Percentiles rank a stretch among this genome's conserved stretches.
Evolutionary conservation across 2,329 filamentous ascomycete genomes (phyloP).

Genomic region (Aspergillus costaricaensis): DNA sequence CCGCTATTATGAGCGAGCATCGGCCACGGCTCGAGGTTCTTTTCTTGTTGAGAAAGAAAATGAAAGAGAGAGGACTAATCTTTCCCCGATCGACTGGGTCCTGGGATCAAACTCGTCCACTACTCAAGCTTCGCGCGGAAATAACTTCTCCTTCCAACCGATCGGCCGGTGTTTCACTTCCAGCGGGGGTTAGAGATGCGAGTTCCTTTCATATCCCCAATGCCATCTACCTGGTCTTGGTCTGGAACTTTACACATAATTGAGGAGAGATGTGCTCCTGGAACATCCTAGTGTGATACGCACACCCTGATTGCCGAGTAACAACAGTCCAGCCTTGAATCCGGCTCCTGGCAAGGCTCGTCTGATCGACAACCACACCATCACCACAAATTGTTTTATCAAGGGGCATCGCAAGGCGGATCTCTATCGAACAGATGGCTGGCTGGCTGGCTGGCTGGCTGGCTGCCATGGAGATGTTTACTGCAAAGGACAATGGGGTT

Average conservation of each 20-base stretch:
- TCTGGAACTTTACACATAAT: not conserved
- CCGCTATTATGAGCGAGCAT: not conserved
- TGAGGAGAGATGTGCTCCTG: not conserved
- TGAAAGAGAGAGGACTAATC: not conserved
- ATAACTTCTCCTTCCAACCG: not conserved
- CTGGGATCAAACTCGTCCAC: not conserved
- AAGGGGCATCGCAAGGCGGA: constrained; percentile 1
- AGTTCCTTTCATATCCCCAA: constrained; percentile 1
- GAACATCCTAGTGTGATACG: not conserved
- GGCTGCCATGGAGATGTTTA: constrained; percentile 4
- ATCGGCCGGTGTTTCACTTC: constrained; percentile 7
- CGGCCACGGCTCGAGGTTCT: not conserved
- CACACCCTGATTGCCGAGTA: not conserved
- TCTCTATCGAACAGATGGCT: not conserved
- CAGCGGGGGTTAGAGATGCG: not conserved
- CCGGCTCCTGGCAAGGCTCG: not conserved
- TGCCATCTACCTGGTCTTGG: not conserved
- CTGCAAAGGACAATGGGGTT: not conserved
- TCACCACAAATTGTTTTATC: not conserved
- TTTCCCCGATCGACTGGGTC: not conserved
- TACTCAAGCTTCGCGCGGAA: constrained; percentile 7
- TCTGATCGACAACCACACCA: not conserved
- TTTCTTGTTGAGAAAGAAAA: too few relatives aligned
- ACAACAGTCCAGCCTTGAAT: not conserved
- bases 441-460: not conserved